Base-by-base conservation (phyloP, 345 rosid species). In the Camelina laxa region DNA sequence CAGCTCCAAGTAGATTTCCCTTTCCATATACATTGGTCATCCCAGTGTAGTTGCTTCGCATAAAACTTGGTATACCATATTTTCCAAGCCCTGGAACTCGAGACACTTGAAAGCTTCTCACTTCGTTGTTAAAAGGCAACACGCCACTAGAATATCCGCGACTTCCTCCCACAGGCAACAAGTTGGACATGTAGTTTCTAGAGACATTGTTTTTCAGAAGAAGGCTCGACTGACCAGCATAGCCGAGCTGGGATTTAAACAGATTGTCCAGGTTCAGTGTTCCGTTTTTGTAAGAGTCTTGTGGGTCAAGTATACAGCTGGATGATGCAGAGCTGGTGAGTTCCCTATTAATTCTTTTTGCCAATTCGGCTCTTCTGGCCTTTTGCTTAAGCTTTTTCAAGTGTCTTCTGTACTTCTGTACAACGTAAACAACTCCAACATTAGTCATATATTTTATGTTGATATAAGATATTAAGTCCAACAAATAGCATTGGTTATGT, bases 381-480 rank as follows among this genome's bases (percentile, higher is more conserved):
- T 63, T 19, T 55, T 77, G 85, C 0, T 73, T 76, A 11, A 82
- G 58, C 19, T 24, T 44, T 47, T 74, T 86, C 69, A 86, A 60
- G 79, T 80, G 70, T 15, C 73, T 16, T 30, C 96, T 78, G 27
- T 86, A 85, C 67, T 87, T 91, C 97, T 91, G 82, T 69, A 31
- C 14, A 35, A 16, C 60, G 41, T 16, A 35, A 76, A 63, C 64
- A 78, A 53, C 42, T 38, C 35, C 31, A 30, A 38, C n/a, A 4
- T 19, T 60, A 51, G 55, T 66, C 33, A 54, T n/a, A 59, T 50
- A 7, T 35, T 16, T 22, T 60, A 19, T 48, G 47, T 31, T 70
- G 47, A 45, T 20, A 41, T 50, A 8, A 50, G 39, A 31, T 49
- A 50, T 53, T 61, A 38, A 14, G 38, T 70, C 44, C 17, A 63